Conservation (phyloP, 1,139 yeast genomes). For the Pichia sp. region DNA sequence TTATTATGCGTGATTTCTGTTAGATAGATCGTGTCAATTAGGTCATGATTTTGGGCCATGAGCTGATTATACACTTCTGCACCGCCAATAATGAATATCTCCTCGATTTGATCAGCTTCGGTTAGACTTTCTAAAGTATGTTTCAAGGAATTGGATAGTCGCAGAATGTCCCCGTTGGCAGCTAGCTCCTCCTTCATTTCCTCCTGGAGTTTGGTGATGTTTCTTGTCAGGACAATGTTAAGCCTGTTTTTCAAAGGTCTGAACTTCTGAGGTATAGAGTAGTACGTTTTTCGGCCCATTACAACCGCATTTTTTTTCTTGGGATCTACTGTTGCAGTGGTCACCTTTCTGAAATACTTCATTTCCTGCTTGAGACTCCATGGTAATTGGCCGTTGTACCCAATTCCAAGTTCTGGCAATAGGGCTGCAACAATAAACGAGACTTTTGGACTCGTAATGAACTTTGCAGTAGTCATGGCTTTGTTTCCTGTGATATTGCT, state of each 20-base stretch:
- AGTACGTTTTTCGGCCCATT: conserved; percentile 98
- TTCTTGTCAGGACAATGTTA: conserved; percentile 70
- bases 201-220: conserved; percentile 24
- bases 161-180: conserved; percentile 28
- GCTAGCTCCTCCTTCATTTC: conserved; percentile 25
- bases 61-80: conserved; percentile 73
- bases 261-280: conserved; percentile 78
- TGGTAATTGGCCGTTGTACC: conserved; percentile 75
- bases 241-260: conserved; percentile 75
- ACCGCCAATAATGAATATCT: conserved; percentile 86
- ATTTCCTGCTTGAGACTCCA: conserved; percentile 86
- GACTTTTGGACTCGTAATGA: conserved; percentile 35
- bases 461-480: conserved; percentile 11
- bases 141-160: conserved; percentile 45
- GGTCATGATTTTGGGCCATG: conserved; percentile 30
- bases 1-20: conserved; percentile 56
- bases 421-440: conserved; percentile 81
- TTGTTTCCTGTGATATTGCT: neutral
- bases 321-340: conserved; percentile 42
- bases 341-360: conserved; percentile 75
- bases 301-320: conserved; percentile 65
- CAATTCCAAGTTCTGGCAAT: conserved; percentile 78
- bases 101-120: conserved; percentile 37
- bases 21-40: conserved; percentile 57
- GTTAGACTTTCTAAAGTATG: conserved; percentile 36